A percentile compares a stretch with the other conserved stretches of the same genome.
Evolutionary conservation across 305 asterid genomes (phyloP).

Genomic region (Withania somnifera): DNA sequence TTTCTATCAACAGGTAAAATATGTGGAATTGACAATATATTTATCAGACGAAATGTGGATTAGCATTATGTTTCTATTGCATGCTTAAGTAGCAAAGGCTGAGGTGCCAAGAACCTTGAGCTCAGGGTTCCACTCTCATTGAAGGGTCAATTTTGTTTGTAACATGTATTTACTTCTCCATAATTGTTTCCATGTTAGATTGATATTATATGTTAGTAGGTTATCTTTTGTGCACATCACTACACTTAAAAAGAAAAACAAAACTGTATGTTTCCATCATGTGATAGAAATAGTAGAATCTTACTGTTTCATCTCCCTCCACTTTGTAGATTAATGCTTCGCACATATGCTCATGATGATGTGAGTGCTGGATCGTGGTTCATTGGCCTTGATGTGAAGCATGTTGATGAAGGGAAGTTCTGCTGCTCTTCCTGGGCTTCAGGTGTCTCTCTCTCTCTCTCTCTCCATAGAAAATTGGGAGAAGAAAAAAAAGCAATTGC

Average conservation of each 20-base stretch:
- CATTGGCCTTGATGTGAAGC: constrained; percentile 65
- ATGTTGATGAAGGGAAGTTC: constrained; percentile 69
- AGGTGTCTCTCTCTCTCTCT: constrained; percentile 26
- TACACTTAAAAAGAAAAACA: background rate
- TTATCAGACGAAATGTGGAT: background rate
- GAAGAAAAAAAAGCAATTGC: background rate
- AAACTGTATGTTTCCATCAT: background rate
- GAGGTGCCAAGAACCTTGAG: background rate
- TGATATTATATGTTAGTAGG: background rate
- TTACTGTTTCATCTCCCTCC: background rate
- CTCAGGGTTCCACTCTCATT: background rate
- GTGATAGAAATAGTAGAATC: background rate
- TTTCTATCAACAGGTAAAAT: constrained; percentile 64
- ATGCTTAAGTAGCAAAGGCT: background rate
- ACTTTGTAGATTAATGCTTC: constrained; percentile 41
- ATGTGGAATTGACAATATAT: background rate
- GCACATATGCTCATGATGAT: constrained; percentile 69
- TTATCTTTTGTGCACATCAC: background rate
- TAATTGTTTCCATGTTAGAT: background rate
- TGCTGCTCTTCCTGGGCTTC: constrained; percentile 79
- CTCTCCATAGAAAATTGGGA: background rate
- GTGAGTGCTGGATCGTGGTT: constrained; percentile 87
- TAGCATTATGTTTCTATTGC: background rate
- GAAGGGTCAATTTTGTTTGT: background rate
- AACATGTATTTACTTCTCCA: background rate